Conservation (phyloP, 2,329 filamentous ascomycete species). For the Nigrospora oryzae region DNA sequence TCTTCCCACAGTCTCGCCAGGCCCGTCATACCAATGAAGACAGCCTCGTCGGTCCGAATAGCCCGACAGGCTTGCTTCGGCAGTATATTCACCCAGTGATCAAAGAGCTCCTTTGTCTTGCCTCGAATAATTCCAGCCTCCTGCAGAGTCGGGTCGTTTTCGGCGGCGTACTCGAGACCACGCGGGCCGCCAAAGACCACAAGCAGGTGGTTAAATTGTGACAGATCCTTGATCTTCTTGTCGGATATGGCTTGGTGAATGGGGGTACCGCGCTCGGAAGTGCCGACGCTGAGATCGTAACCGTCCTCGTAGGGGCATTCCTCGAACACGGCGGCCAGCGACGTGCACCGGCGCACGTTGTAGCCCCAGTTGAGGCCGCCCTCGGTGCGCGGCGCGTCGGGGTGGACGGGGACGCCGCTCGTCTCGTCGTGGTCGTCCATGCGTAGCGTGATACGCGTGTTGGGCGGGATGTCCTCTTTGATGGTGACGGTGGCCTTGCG, state of each 20-base stretch:
- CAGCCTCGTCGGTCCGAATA: constrained; percentile 76
- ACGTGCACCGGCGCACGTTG: constrained; percentile 55
- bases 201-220: constrained; percentile 61
- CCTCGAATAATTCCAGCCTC: constrained; percentile 55
- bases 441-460: constrained; percentile 66
- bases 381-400: constrained; percentile 61
- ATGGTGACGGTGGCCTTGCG: constrained; percentile 48
- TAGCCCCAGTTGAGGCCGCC: constrained; percentile 86
- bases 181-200: constrained; percentile 75
- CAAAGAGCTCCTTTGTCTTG: constrained; percentile 65
- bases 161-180: constrained; percentile 68
- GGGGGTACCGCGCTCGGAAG: constrained; percentile 64
- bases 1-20: constrained; percentile 49
- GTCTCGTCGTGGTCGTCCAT: constrained; percentile 39
- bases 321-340: constrained; percentile 67
- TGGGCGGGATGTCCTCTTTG: constrained; percentile 52
- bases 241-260: constrained; percentile 36
- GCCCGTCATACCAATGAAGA: constrained; percentile 67
- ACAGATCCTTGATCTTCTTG: constrained; percentile 22
- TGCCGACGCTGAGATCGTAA: constrained; percentile 77
- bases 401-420: constrained; percentile 54
- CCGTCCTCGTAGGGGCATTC: constrained; percentile 67
- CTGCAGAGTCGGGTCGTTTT: constrained; percentile 46
- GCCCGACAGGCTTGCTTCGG: constrained; percentile 74
- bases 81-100: constrained; percentile 75